A percentile compares a stretch with the other conserved stretches of the same genome.
phyloP scores from a whole-genome alignment of 2,329 filamentous ascomycete species.

The Fusarium phyllophilum region DNA sequence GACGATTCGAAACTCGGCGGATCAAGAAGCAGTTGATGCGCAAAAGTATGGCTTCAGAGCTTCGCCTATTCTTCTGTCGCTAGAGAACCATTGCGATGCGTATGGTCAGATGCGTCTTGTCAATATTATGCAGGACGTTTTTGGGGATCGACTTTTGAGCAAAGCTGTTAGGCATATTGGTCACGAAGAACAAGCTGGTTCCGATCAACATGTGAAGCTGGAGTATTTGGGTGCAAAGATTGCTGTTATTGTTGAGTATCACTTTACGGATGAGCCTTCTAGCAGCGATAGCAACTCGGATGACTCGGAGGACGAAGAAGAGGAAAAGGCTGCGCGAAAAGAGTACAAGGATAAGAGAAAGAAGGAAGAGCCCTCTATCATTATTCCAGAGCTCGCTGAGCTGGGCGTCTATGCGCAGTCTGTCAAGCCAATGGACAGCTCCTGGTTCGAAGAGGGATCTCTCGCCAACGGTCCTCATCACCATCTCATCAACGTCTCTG shows the following conservation, averaged over 20 bases:
- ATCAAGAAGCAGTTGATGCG: conserved; percentile 63
- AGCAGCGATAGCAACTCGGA: conserved; percentile 48
- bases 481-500: conserved; percentile 76
- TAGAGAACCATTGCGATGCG: conserved; percentile 73
- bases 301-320: conserved; percentile 54
- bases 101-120: conserved; percentile 70
- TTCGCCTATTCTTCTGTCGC: conserved; percentile 71
- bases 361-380: conserved; percentile 56
- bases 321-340: conserved; percentile 58
- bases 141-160: conserved; percentile 68
- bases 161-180: conserved; percentile 66
- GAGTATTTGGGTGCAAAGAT: conserved; percentile 70
- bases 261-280: conserved; percentile 63
- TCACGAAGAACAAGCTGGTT: conserved; percentile 62
- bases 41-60: conserved; percentile 50
- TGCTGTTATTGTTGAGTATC: conserved; percentile 74
- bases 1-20: conserved; percentile 70
- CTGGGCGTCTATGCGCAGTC: conserved; percentile 77
- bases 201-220: conserved; percentile 65
- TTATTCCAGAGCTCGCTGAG: conserved; percentile 72
- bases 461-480: conserved; percentile 69
- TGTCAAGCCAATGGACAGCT: conserved; percentile 73
- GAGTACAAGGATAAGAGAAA: conserved; percentile 66
- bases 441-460: conserved; percentile 66
- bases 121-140: conserved; percentile 72